Base-by-base conservation (phyloP, 1,284 basidiomycete species). In the Cryptococcus jaspeensis region DNA sequence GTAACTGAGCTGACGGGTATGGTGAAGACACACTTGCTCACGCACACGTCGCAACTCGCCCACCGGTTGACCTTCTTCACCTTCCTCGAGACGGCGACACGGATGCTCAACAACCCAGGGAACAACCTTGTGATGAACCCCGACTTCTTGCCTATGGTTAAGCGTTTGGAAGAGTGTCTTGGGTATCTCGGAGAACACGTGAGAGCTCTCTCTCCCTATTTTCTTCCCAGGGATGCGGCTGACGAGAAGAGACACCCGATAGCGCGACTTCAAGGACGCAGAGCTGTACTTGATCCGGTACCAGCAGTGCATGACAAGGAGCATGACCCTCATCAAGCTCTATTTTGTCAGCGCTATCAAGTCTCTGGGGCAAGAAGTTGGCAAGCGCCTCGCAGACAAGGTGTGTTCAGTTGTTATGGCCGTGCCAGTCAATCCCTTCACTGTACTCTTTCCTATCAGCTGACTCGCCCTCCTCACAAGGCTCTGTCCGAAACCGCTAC, bases 291-390 rank as follows among this genome's bases (percentile, higher is more conserved):
- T 95, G 9, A 82, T 97, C 20, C 86, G 93, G 23, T 96, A 93
- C 78, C 92, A 94, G 69, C 93, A 96, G 77, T 96, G 93, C 75
- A 87, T 96, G 83, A 94, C 90, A 0, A 85, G 93, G 37, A 89
- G 91, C 22, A 95, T 96, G 92, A 95, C 92, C 0, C 81, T 97
- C 50, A 91, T 96, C 79, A 93, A 90, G 72, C 91, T 96, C 84
- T 92, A 88, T 77, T 94, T 95, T 67, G 86, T 93, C 22, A 87
- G 88, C 4, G 87, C 88, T 2, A 80, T 96, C 12, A 82, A 86
- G 53, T 84, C 86, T 1, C 80, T 93, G 12, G 84, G 86, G 1
- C 77, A 84, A 22, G 90, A 95, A 64, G 83, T 93, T 13, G 82
- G 83, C 1, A 87, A 82, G 64, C 83, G 89, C 9, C 73, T 92